phyloP scores from a whole-genome alignment of 2,329 filamentous ascomycete genomes.

The Aspergillus clavatus region DNA sequence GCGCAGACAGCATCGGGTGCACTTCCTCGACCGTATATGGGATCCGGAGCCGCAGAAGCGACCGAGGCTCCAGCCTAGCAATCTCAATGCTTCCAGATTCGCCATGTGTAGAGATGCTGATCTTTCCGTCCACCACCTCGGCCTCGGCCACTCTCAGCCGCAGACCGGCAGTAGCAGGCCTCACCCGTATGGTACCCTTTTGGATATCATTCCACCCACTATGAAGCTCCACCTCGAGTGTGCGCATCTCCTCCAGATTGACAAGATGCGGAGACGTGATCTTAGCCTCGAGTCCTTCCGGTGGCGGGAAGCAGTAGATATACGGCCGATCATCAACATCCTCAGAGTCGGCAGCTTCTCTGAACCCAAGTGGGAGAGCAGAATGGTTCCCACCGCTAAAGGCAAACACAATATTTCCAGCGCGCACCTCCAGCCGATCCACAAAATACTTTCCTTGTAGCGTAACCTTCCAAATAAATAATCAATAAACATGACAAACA shows the following conservation, averaged over 20 bases:
- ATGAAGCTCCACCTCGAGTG: slow-evolving; percentile 66
- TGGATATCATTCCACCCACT: slow-evolving; percentile 68
- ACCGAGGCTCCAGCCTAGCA: slow-evolving; percentile 24
- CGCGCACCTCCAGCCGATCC: slow-evolving; percentile 61
- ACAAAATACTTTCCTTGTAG: slow-evolving; percentile 67
- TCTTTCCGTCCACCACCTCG: slow-evolving; percentile 39
- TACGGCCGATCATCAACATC: slow-evolving; percentile 52
- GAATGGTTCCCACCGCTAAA: slow-evolving; percentile 26
- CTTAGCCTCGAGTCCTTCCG: slow-evolving; percentile 63
- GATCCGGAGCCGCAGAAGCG: slow-evolving; percentile 49
- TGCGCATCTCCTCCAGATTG: slow-evolving; percentile 73
- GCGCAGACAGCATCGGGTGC: slow-evolving; percentile 64
- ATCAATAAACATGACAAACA: slow-evolving; percentile 3
- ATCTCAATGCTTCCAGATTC: slow-evolving; percentile 47
- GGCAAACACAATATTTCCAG: slow-evolving; percentile 38
- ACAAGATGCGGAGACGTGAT: slow-evolving; percentile 65
- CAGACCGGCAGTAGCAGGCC: slow-evolving; percentile 57
- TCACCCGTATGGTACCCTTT: slow-evolving; percentile 48
- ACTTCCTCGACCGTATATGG: slow-evolving; percentile 83
- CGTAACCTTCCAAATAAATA: slow-evolving; percentile 24
- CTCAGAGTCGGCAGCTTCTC: slow-evolving; percentile 28
- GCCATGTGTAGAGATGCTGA: slow-evolving; percentile 39
- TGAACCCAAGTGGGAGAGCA: slow-evolving; percentile 32
- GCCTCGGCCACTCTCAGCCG: slow-evolving; percentile 52
- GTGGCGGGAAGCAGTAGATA: slow-evolving; percentile 68